phyloP scores from a whole-genome alignment of 306 rosid genomes.

The Rosa persica region DNA sequence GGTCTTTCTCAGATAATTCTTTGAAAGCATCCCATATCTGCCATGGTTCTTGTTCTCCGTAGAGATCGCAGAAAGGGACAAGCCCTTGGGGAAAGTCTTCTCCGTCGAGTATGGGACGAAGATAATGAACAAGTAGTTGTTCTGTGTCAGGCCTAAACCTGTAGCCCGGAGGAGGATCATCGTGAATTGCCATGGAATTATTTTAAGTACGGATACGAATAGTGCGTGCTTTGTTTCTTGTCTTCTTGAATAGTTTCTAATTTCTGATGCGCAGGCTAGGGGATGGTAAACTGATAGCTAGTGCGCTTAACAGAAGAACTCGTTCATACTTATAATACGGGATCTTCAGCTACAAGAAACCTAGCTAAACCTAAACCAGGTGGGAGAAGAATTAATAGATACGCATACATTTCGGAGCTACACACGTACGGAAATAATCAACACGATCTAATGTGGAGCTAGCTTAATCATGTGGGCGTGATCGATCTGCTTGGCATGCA shows the following conservation, averaged over 20 bases:
- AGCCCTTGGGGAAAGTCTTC: neutral
- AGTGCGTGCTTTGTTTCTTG: neutral
- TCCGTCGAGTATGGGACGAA: neutral
- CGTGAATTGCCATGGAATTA: neutral
- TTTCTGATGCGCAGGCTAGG: neutral
- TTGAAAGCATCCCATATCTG: neutral
- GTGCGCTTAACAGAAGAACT: neutral
- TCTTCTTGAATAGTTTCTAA: neutral
- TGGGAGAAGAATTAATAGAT: neutral
- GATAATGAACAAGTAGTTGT: neutral
- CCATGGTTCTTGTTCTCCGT: neutral
- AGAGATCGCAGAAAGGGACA: neutral
- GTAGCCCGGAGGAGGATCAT: neutral
- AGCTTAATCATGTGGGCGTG: neutral
- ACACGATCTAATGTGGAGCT: neutral
- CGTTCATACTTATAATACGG: neutral
- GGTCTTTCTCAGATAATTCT: neutral
- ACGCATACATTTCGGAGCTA: no score
- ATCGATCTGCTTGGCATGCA: no score
- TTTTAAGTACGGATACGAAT: neutral
- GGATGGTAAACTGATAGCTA: neutral
- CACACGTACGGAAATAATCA: neutral
- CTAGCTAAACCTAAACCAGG: neutral
- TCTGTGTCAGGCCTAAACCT: neutral
- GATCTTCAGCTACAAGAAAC: neutral